Evolutionary conservation across 306 rosid genomes (phyloP).

Genomic region (Rubus parviflorus): DNA sequence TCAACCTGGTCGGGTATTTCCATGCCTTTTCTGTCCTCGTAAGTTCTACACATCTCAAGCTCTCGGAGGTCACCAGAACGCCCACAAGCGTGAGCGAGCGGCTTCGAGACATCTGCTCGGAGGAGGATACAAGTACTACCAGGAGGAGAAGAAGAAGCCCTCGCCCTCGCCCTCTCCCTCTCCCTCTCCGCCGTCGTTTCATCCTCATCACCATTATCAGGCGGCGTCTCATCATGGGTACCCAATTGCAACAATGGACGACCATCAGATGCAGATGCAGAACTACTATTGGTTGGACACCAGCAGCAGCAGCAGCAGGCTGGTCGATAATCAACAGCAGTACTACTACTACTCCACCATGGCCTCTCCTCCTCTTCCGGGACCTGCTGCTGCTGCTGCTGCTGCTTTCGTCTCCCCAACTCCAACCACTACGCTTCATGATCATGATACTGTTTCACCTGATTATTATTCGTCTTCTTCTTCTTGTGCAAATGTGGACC

Average conservation of each 20-base stretch:
- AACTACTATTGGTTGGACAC: not conserved
- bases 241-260: not conserved
- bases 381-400: too few relatives aligned
- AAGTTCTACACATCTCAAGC: conserved; percentile 83
- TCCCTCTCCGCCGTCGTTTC: not conserved
- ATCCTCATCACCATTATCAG: not conserved
- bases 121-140: too few relatives aligned
- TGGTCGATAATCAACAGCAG: not conserved
- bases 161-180: not conserved
- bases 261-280: not conserved
- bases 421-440: not conserved
- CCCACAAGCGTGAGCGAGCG: conserved; percentile 86
- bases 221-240: too few relatives aligned
- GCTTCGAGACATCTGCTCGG: conserved; percentile 14
- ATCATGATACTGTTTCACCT: too few relatives aligned
- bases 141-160: too few relatives aligned
- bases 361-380: too few relatives aligned
- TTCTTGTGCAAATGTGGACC: not conserved
- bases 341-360: too few relatives aligned
- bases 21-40: conserved; percentile 66
- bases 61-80: conserved; percentile 94
- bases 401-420: too few relatives aligned
- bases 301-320: not conserved
- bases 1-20: conserved; percentile 34
- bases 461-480: too few relatives aligned